Conservation (phyloP, 805 yeast genomes). For the Nakazawaea molendinolei region DNA sequence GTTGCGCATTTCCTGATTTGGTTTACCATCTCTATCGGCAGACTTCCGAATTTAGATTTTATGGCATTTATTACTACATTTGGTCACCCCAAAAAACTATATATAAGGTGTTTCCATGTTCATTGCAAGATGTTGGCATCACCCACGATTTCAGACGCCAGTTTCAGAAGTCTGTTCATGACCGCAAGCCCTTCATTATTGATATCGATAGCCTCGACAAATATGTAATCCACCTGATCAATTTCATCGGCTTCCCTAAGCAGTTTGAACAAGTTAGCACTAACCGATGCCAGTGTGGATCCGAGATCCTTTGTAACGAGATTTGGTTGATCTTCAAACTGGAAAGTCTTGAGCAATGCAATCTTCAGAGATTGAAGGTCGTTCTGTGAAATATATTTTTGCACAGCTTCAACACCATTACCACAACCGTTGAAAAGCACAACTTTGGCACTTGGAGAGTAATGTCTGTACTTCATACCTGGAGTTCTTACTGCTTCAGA, state of each 20-base stretch:
- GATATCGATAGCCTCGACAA: slow-evolving; percentile 80
- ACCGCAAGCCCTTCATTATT: slow-evolving; percentile 84
- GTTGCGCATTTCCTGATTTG: too few relatives aligned
- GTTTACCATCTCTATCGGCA: too few relatives aligned
- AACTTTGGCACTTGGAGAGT: slow-evolving; percentile 86
- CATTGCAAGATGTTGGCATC: not conserved
- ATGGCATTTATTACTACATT: too few relatives aligned
- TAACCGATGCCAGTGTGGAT: slow-evolving; percentile 48
- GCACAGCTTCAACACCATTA: slow-evolving; percentile 32
- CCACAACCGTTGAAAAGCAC: slow-evolving; percentile 50
- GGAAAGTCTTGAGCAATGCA: slow-evolving; percentile 44
- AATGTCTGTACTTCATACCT: slow-evolving; percentile 96
- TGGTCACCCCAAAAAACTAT: too few relatives aligned
- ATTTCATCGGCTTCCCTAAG: slow-evolving; percentile 72
- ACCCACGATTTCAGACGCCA: slow-evolving; percentile 47
- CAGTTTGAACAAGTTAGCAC: slow-evolving; percentile 64
- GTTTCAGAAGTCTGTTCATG: slow-evolving; percentile 85
- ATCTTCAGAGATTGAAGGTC: slow-evolving; percentile 25
- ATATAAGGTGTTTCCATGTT: too few relatives aligned
- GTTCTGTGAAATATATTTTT: slow-evolving; percentile 16
- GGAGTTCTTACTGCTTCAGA: slow-evolving; percentile 81
- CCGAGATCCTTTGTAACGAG: slow-evolving; percentile 35
- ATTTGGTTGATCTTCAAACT: slow-evolving; percentile 24
- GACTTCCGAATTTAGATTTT: too few relatives aligned
- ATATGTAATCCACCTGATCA: slow-evolving; percentile 55